Base-by-base conservation (phyloP, 2,329 filamentous ascomycete species). In the Ilyonectria mors-panacis region DNA sequence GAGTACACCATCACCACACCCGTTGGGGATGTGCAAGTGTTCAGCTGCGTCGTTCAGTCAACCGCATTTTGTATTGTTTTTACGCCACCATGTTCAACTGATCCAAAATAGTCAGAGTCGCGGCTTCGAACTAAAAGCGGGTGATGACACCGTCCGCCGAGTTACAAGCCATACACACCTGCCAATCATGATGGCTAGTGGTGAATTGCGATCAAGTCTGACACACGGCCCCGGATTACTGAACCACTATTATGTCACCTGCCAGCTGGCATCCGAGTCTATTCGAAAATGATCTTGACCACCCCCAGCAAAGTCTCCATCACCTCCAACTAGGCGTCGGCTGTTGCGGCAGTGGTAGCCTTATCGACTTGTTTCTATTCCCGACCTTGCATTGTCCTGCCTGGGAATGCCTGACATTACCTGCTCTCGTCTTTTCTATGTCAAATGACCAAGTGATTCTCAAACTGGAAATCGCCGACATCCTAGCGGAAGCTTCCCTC, bases 331-430 rank as follows among this genome's bases (percentile, higher is more conserved):
- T 45, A 44, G 26, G 28, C 57, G 44, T 57, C 48, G 59, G 58
- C 56, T 63, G 59, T 45, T 51, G 58, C 61, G 53, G 60, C 48
- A 67, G 61, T 58, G 44, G 39, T 62, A 63, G 68, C 57, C 60
- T 65, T 67, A 42, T 62, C 42, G 28, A 59, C 37, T 45, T 60
- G 55, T 47, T 65, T 61, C 56, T 65, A 62, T 58, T 65, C 63
- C 39, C 19, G 48, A 59, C 30, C 57, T 39, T 63, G 67, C 54
- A 63, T 58, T 42, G 44, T 48, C 21, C 44, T 35, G 30, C 23
- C 63, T 56, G 53, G 60, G 63, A 65, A 65, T 66, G 63, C 66
- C 50, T 65, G 53, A 57, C 23, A n/a, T 26, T 37, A 26, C 28
- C n/a, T 35, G 28, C 37, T 12, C 15, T 42, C 21, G 19, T 44